These are phyloP conservation scores for Geotrichum citri-aurantii DNA, from an alignment of 1,139 yeast genomes.

Conservation along the genomic window DNA sequence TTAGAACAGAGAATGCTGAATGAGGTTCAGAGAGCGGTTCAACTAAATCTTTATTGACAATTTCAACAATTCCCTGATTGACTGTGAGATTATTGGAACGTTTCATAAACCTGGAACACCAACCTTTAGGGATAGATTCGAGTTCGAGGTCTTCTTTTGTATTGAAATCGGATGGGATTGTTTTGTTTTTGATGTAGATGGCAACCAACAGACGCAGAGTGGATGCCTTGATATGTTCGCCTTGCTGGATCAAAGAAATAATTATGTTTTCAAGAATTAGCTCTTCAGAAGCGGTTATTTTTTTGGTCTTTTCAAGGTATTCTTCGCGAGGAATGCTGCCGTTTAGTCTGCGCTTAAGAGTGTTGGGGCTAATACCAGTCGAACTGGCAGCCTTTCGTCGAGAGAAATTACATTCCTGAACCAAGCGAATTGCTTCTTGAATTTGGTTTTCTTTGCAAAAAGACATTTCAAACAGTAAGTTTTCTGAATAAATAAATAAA, in stretches of 20 bases:
- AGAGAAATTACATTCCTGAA: constrained; percentile 7
- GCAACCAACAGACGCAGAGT: constrained; percentile 15
- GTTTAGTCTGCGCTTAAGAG: constrained; percentile 16
- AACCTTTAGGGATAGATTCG: constrained; percentile 14
- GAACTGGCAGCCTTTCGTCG: constrained; percentile 16
- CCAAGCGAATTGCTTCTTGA: constrained; percentile 14
- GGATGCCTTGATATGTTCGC: constrained; percentile 13
- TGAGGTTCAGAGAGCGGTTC: neutral
- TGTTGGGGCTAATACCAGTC: constrained; percentile 15
- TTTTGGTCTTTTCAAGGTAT: constrained; percentile 14
- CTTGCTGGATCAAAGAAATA: constrained; percentile 11
- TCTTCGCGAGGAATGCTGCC: constrained; percentile 17
- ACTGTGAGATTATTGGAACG: constrained; percentile 5
- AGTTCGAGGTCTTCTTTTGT: neutral
- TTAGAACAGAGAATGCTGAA: constrained; percentile 8
- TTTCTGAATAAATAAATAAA: neutral
- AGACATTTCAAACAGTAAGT: too few species aligned
- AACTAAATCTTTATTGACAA: neutral
- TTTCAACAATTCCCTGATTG: neutral
- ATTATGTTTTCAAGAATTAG: constrained; percentile 13
- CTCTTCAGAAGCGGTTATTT: constrained; percentile 14
- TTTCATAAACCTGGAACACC: constrained; percentile 15
- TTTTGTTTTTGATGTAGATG: constrained; percentile 10
- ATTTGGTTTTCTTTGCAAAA: constrained; percentile 8
- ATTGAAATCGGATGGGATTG: neutral